phyloP scores from a whole-genome alignment of 768 basidiomycete genomes.

The Sporobolomyces phaffii region DNA sequence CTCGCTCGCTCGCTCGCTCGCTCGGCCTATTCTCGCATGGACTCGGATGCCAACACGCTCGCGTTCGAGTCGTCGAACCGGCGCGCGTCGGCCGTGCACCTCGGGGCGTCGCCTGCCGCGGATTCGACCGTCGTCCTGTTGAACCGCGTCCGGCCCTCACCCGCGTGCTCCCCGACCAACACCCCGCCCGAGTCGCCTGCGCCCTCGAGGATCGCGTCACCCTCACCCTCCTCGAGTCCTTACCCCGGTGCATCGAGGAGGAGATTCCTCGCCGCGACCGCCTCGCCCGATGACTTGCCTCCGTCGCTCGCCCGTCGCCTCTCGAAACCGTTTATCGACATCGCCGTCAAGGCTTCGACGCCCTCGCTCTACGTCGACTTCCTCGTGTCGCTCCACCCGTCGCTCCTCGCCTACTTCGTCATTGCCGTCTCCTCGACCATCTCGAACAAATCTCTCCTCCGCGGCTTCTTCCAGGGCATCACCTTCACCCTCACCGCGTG shows the following conservation, averaged over 20 bases:
- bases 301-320: neutral
- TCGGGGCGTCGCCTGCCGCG: neutral
- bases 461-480: slow-evolving; percentile 31
- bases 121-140: neutral
- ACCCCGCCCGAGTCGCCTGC: slow-evolving; percentile 1
- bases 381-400: slow-evolving; percentile 13
- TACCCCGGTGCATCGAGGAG: neutral
- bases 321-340: slow-evolving; percentile 8
- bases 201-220: neutral
- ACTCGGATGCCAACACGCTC: neutral
- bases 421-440: slow-evolving; percentile 25
- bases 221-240: neutral
- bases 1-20: too few relatives aligned
- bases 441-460: slow-evolving; percentile 32
- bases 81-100: slow-evolving; percentile 1
- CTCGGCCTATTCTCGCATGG: too few relatives aligned
- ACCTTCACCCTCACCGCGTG: slow-evolving; percentile 25
- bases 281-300: neutral
- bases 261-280: neutral
- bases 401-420: slow-evolving; percentile 24
- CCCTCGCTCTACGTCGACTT: slow-evolving; percentile 24
- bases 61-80: neutral
- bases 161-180: slow-evolving; percentile 5
- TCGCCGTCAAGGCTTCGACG: neutral
- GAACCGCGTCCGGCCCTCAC: neutral